These are phyloP conservation scores for Hygrophila difformis DNA, from an alignment of 257 asterid genomes.

Conservation along the genomic window DNA sequence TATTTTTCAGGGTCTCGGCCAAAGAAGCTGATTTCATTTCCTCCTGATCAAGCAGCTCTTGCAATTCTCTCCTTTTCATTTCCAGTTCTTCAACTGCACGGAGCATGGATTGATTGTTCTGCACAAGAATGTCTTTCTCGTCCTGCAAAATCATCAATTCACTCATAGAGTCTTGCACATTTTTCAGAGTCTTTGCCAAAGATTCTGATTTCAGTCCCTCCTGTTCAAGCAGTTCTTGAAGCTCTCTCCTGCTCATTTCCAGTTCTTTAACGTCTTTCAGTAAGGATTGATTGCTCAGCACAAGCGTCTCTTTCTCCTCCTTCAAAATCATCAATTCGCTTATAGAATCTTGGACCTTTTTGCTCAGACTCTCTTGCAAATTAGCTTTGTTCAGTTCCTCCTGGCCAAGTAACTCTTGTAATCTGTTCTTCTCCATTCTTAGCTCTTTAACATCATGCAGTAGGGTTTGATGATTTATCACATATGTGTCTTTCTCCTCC, in stretches of 20 bases:
- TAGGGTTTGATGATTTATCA: not conserved
- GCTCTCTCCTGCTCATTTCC: not conserved
- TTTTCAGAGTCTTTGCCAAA: not conserved
- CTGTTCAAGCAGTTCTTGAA: not conserved
- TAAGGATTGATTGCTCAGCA: not conserved
- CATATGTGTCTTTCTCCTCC: not conserved
- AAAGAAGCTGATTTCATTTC: too few species aligned
- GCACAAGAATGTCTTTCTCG: not conserved
- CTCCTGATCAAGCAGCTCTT: too few species aligned
- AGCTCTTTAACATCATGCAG: not conserved
- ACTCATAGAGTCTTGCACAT: not conserved
- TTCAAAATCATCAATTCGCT: not conserved
- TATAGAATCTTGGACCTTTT: not conserved
- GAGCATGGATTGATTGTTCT: not conserved
- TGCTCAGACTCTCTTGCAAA: conserved; percentile 2
- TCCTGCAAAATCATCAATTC: not conserved
- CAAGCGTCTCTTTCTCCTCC: not conserved
- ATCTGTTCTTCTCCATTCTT: not conserved
- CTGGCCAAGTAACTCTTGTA: conserved; percentile 25
- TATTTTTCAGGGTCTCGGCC: not conserved
- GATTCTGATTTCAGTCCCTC: not conserved
- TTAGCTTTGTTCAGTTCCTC: conserved; percentile 51
- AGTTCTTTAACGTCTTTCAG: not conserved
- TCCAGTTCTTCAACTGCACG: too few species aligned
- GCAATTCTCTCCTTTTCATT: too few species aligned